Conservation (phyloP, 768 basidiomycete genomes). For the Boletus subcaerulescens region DNA sequence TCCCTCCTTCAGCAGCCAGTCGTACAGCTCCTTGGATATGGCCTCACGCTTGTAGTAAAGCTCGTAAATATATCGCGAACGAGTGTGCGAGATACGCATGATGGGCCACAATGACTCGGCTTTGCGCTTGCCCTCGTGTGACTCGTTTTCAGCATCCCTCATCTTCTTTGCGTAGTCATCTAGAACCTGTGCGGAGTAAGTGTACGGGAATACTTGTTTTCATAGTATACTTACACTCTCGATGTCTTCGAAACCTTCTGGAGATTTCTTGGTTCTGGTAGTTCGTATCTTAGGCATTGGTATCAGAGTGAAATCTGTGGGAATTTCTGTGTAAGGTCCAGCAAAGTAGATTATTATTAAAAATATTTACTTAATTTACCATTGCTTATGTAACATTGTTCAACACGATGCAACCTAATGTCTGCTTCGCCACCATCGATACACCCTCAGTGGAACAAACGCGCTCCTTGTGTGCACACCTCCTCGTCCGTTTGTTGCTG, state of each 20-base stretch:
- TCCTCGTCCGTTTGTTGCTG: constrained; percentile 4
- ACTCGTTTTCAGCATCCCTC: constrained; percentile 98
- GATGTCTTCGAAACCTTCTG: constrained; percentile 95
- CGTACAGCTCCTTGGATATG: constrained; percentile 88
- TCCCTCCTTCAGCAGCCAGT: constrained; percentile 96
- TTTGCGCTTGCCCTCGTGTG: constrained; percentile 97
- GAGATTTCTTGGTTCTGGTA: constrained; percentile 87
- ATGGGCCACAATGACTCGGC: constrained; percentile 94
- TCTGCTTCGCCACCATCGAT: constrained; percentile 17
- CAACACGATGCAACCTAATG: constrained; percentile 6
- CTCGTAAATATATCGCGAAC: constrained; percentile 96
- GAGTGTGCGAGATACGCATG: constrained; percentile 95
- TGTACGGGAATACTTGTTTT: not conserved
- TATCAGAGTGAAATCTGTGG: constrained; percentile 12
- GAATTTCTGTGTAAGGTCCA: constrained; percentile 1
- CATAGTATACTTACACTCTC: constrained; percentile 52
- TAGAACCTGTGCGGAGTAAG: constrained; percentile 61
- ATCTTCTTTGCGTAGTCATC: constrained; percentile 99
- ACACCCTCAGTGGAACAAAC: constrained; percentile 9
- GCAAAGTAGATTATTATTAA: too few relatives aligned
- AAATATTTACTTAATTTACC: too few relatives aligned
- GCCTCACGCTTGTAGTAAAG: constrained; percentile 98
- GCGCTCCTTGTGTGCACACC: not conserved
- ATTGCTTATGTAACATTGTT: constrained; percentile 11
- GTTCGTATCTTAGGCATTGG: constrained; percentile 93